Evolutionary conservation across 129 eudicot species (phyloP).

Genomic region (Mikania micrantha): DNA sequence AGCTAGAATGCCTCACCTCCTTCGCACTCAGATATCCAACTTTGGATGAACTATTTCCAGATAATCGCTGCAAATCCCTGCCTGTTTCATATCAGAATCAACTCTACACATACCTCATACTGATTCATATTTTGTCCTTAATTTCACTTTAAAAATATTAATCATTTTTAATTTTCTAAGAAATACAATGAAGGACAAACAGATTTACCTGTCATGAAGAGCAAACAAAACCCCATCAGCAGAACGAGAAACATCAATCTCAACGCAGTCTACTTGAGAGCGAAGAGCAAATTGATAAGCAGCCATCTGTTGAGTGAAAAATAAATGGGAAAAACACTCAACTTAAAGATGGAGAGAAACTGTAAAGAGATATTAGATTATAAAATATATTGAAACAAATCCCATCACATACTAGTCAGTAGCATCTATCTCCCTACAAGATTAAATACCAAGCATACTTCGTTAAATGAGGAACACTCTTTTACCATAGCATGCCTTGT

Average conservation of each 20-base stretch:
- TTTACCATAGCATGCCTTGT: not conserved
- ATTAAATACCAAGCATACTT: not conserved
- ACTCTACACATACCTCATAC: constrained; percentile 31
- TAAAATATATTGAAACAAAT: not conserved
- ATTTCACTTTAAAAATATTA: not conserved
- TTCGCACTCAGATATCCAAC: constrained; percentile 63
- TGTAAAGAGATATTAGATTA: not conserved
- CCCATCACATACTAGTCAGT: not conserved
- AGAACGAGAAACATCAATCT: constrained; percentile 97
- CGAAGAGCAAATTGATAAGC: constrained; percentile 69
- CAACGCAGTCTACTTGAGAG: constrained; percentile 85
- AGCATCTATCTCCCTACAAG: not conserved
- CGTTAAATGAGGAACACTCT: not conserved
- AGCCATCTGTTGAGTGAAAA: constrained; percentile 48
- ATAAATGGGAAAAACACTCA: not conserved
- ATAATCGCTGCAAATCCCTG: constrained; percentile 96
- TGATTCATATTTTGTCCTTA: not conserved
- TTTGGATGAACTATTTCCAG: constrained; percentile 71
- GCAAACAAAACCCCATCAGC: constrained; percentile 88
- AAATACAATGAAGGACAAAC: not conserved
- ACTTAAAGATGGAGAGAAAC: not conserved
- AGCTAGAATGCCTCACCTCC: constrained; percentile 53
- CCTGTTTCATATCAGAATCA: constrained; percentile 66
- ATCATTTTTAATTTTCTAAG: not conserved
- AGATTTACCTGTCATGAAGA: constrained; percentile 77